Evolutionary conservation across 78 protist species (phyloP).

Genomic region (Chrysochromulina parva): DNA sequence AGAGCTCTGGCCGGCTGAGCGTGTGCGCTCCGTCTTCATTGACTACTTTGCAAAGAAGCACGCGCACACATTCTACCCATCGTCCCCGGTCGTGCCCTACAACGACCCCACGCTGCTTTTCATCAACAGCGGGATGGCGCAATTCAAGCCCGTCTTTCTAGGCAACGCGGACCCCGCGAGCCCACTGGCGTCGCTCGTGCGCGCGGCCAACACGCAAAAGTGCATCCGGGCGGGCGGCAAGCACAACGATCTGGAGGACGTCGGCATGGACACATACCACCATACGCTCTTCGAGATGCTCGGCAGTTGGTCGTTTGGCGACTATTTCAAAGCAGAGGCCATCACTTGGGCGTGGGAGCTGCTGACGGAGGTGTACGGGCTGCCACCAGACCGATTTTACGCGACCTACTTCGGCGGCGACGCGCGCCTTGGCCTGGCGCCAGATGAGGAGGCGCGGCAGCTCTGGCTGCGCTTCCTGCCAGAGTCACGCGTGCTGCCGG

Average conservation of each 20-base stretch:
- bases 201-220: slow-evolving; percentile 95
- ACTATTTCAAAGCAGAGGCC: slow-evolving; percentile 96
- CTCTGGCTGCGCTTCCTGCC: slow-evolving; percentile 91
- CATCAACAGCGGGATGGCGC: slow-evolving; percentile 98
- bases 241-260: slow-evolving; percentile 97
- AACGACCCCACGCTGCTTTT: slow-evolving; percentile 97
- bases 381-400: slow-evolving; percentile 85
- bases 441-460: slow-evolving; percentile 87
- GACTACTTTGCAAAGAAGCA: too few relatives aligned
- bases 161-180: slow-evolving; percentile 88
- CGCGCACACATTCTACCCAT: too few relatives aligned
- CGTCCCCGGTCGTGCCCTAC: slow-evolving; percentile 79
- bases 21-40: too few relatives aligned
- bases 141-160: slow-evolving; percentile 90
- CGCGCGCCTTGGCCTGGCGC: slow-evolving; percentile 62
- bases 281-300: slow-evolving; percentile 99
- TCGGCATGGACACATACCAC: slow-evolving; percentile 94
- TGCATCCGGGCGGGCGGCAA: slow-evolving; percentile 99
- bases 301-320: slow-evolving; percentile 91
- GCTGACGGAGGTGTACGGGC: slow-evolving; percentile 81
- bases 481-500: slow-evolving; percentile 82
- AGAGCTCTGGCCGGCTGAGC: too few relatives aligned
- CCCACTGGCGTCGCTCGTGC: slow-evolving; percentile 76
- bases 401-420: slow-evolving; percentile 95
- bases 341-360: slow-evolving; percentile 93